Percentiles rank a stretch among this genome's conserved stretches.
These are phyloP conservation scores for Cyclotella choctawhatcheeana DNA, from an alignment of 108 stramenopile genomes.

Conservation along the genomic window DNA sequence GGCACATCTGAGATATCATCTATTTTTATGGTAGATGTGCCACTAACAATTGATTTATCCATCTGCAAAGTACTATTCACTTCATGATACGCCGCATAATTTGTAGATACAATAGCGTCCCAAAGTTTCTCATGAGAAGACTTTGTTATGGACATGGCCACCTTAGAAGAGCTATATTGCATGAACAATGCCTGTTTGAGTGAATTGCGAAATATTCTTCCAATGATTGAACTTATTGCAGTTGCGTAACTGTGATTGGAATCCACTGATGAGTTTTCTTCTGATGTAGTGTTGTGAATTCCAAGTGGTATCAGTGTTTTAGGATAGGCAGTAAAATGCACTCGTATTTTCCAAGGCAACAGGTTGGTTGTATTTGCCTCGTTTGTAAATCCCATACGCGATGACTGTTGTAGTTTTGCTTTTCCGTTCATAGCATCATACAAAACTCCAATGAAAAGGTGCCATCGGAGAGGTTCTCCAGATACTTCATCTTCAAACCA, in stretches of 20 bases:
- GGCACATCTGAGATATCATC: slow-evolving; percentile 16
- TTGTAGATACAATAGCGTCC: slow-evolving; percentile 59
- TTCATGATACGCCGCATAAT: slow-evolving; percentile 56
- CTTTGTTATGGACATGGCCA: slow-evolving; percentile 76
- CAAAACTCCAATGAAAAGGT: slow-evolving; percentile 77
- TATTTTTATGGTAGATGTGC: slow-evolving; percentile 6
- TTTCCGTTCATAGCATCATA: slow-evolving; percentile 61
- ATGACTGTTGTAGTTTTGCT: slow-evolving; percentile 1
- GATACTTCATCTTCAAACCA: slow-evolving; percentile 88
- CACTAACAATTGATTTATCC: slow-evolving; percentile 10
- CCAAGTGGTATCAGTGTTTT: slow-evolving; percentile 66
- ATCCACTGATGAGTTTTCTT: background rate
- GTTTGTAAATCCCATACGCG: background rate
- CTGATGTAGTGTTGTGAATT: background rate
- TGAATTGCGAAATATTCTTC: slow-evolving; percentile 72
- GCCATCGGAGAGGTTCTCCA: slow-evolving; percentile 74
- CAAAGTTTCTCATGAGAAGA: slow-evolving; percentile 70
- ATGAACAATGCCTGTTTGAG: slow-evolving; percentile 83
- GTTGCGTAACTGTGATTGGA: background rate
- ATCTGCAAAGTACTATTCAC: slow-evolving; percentile 52
- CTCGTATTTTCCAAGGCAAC: slow-evolving; percentile 78
- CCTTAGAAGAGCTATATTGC: slow-evolving; percentile 63
- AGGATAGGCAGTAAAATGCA: slow-evolving; percentile 83
- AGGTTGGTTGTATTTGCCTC: slow-evolving; percentile 5
- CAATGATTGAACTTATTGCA: slow-evolving; percentile 41